phyloP scores from a whole-genome alignment of 2,329 filamentous ascomycete species.

The Chaetomium globosum region DNA sequence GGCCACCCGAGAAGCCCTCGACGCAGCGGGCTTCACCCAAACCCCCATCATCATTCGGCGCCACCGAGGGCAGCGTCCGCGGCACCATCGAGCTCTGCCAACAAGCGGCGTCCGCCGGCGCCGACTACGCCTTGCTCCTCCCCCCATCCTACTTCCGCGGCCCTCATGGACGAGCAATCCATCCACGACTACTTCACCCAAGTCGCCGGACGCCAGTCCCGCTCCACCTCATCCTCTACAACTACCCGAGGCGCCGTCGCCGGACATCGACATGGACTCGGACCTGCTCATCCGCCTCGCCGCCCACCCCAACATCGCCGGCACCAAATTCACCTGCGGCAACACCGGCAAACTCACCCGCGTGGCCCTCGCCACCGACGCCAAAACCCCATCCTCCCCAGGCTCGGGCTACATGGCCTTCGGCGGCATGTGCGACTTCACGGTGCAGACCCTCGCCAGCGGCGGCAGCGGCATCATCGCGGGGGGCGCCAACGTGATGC shows the following conservation, averaged over 20 bases:
- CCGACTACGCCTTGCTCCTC: slow-evolving; percentile 77
- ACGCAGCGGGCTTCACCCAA: slow-evolving; percentile 73
- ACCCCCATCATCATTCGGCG: slow-evolving; percentile 84
- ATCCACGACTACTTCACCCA: slow-evolving; percentile 72
- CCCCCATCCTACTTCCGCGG: slow-evolving; percentile 82
- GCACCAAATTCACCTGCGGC: slow-evolving; percentile 89
- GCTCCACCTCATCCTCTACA: slow-evolving; percentile 84
- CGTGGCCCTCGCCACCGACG: slow-evolving; percentile 71
- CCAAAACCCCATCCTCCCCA: slow-evolving; percentile 63
- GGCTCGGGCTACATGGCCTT: slow-evolving; percentile 79
- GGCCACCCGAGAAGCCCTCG: slow-evolving; percentile 78
- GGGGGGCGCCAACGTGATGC: slow-evolving; percentile 82
- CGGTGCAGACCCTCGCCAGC: slow-evolving; percentile 75
- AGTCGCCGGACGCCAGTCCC: slow-evolving; percentile 75
- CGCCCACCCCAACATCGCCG: slow-evolving; percentile 79
- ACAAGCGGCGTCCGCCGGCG: slow-evolving; percentile 68
- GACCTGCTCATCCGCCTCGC: slow-evolving; percentile 81
- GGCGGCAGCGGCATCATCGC: slow-evolving; percentile 85
- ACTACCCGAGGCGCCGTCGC: slow-evolving; percentile 86
- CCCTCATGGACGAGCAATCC: slow-evolving; percentile 72
- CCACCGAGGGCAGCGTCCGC: slow-evolving; percentile 77
- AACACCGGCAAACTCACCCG: slow-evolving; percentile 88
- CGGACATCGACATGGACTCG: slow-evolving; percentile 86
- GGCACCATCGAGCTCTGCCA: slow-evolving; percentile 76
- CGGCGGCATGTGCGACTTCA: slow-evolving; percentile 86